Evolutionary conservation across 495 filamentous ascomycete genomes (phyloP), one percentile per base, ranked within the genome.

Genomic region (Talaromyces proteolyticus): DNA sequence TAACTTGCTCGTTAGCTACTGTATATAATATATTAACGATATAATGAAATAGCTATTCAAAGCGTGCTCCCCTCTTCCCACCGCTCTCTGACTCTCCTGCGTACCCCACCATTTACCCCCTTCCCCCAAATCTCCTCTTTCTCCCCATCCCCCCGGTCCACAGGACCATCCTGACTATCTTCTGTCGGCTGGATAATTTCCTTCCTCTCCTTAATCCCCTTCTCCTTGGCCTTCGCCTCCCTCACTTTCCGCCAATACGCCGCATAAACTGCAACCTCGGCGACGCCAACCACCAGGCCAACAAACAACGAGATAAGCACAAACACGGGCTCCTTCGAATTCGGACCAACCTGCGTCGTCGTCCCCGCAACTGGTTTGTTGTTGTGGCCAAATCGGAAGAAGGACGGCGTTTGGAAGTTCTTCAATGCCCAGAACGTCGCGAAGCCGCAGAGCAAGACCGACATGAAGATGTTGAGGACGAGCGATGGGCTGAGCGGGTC

Each of bases 181-280:
- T 59, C 57, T 0, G 59, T 50, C 19, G 60, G 57, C 41, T 73
- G 77, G 57, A 91, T 75, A n/a, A 89, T 75, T 48, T 84, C 73
- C 63, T 92, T 94, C 49, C 77, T 66, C 68, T 95, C 90, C 49
- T 73, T 79, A 45, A 80, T 62, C 37, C 68, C 76, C 64, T 73
- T 80, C 55, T 88, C 85, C 49, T 73, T 77, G 38, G 67, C 73
- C 56, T 86, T 85, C 1, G 89, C 88, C 59, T 87, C 74, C 22
- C 82, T 78, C 22, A 95, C 68, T 59, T 90, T 83, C 68, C 84
- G 76, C 38, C 95, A 65, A 68, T 95, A 98, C 6, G 89, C 88
- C 10, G 78, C 81, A 65, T 97, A 96, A 34, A 97, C 81, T 19
- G 84, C 83, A 8, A 93, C 85, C 65, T 98, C 93, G 4, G 90